Conservation (phyloP, 2,329 filamentous ascomycete species). For the Chrysosporium queenslandicum region DNA sequence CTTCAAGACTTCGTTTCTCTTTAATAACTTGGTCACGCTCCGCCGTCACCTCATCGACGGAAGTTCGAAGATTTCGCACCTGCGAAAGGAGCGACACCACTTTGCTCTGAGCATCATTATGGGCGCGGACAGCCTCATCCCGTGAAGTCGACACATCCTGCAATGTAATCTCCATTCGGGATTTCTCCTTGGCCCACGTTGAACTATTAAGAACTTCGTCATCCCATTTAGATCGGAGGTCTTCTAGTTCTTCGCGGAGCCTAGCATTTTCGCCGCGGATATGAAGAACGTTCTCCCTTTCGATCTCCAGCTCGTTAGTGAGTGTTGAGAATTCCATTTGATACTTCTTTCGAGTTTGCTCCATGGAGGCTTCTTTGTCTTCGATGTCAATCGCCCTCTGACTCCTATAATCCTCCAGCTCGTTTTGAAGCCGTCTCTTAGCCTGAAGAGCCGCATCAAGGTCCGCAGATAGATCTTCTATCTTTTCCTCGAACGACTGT, state of each 20-base stretch:
- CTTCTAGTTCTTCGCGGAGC: conserved; percentile 90
- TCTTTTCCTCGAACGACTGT: conserved; percentile 77
- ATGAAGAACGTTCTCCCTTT: conserved; percentile 81
- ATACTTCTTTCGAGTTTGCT: conserved; percentile 96
- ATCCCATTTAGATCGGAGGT: conserved; percentile 92
- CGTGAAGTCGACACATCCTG: conserved; percentile 82
- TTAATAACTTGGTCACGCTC: conserved; percentile 77
- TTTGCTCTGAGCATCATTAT: conserved; percentile 90
- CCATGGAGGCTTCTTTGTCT: conserved; percentile 90
- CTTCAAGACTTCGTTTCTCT: conserved; percentile 83
- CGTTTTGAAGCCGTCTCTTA: conserved; percentile 90
- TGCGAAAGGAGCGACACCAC: conserved; percentile 84
- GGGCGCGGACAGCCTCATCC: conserved; percentile 83
- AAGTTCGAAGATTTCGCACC: conserved; percentile 70
- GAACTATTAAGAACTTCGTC: conserved; percentile 96
- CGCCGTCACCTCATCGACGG: conserved; percentile 72
- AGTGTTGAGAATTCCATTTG: conserved; percentile 83
- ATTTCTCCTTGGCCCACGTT: conserved; percentile 97
- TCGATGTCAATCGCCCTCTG: conserved; percentile 93
- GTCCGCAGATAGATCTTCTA: conserved; percentile 87
- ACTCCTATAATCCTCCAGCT: conserved; percentile 93
- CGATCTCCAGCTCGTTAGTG: conserved; percentile 84
- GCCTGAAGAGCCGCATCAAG: conserved; percentile 74
- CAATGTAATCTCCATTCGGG: conserved; percentile 77
- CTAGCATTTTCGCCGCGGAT: conserved; percentile 73